Conservation (phyloP, 192 early-diverging fungal genomes). For the Chytriomyces sp. region DNA sequence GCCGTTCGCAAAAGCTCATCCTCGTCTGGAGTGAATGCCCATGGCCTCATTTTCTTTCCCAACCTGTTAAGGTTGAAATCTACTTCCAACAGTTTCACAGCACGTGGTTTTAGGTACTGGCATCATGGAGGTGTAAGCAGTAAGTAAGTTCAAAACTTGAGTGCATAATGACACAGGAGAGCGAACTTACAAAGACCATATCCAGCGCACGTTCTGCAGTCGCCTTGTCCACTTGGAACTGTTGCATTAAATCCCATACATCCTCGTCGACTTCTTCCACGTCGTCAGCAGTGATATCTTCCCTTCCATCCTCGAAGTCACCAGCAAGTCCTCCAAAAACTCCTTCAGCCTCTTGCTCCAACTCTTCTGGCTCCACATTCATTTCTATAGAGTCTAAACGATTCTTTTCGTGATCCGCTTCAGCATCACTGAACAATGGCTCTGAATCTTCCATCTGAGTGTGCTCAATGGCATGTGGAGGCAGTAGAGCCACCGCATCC, state of each 20-base stretch:
- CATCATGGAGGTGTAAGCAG: neutral
- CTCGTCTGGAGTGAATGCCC: neutral
- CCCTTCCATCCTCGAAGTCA: too few relatives aligned
- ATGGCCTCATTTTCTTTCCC: neutral
- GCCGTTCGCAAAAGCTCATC: neutral
- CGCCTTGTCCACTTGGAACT: neutral
- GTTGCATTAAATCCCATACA: neutral
- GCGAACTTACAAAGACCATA: neutral
- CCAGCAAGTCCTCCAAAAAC: neutral
- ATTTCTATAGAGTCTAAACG: neutral
- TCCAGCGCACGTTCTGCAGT: neutral
- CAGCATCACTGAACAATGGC: neutral
- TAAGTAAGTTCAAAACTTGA: neutral
- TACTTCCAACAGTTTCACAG: neutral
- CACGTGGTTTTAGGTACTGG: neutral
- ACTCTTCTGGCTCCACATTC: neutral
- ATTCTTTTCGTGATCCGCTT: neutral
- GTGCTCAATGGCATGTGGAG: neutral
- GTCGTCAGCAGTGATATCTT: too few relatives aligned
- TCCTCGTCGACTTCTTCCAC: neutral
- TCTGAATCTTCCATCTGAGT: too few relatives aligned
- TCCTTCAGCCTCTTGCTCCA: neutral
- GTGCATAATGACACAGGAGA: too few relatives aligned
- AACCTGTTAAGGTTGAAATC: neutral
- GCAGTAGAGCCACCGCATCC: too few relatives aligned